phyloP scores from a whole-genome alignment of 228 moss, liverwort and hornwort genomes.

The Sphagnum magellanicum region DNA sequence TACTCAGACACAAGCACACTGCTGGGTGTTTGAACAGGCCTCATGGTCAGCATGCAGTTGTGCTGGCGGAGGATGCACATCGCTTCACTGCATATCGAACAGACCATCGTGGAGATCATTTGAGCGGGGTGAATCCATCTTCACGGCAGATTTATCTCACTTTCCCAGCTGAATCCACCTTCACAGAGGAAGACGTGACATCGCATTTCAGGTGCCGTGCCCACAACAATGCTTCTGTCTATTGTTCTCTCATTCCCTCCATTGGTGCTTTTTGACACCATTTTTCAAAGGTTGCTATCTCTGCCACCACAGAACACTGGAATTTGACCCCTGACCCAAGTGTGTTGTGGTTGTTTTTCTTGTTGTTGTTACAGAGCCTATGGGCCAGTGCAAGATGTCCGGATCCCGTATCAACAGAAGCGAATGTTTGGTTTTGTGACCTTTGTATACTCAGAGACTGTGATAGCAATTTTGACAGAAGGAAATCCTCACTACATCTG shows the following conservation, averaged over 20 bases:
- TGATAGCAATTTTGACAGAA: slow-evolving; percentile 96
- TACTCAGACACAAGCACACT: slow-evolving; percentile 99
- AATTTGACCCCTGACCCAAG: too few relatives aligned
- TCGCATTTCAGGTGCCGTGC: slow-evolving; percentile 75
- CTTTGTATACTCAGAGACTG: slow-evolving; percentile 99
- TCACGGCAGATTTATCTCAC: slow-evolving; percentile 98
- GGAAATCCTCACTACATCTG: slow-evolving; percentile 98
- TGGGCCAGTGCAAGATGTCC: slow-evolving; percentile 92
- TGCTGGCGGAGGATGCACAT: slow-evolving; percentile 99
- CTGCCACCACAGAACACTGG: too few relatives aligned
- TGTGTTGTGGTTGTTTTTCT: too few relatives aligned
- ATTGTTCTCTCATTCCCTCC: neutral
- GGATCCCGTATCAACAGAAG: slow-evolving; percentile 96
- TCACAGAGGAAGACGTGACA: slow-evolving; percentile 94
- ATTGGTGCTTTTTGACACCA: too few relatives aligned
- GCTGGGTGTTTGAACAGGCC: slow-evolving; percentile 99
- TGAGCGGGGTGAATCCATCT: slow-evolving; percentile 94
- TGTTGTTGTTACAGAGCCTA: slow-evolving; percentile 60
- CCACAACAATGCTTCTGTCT: neutral
- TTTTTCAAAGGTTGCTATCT: too few relatives aligned
- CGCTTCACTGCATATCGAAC: slow-evolving; percentile 92
- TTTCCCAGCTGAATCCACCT: slow-evolving; percentile 94
- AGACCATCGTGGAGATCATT: slow-evolving; percentile 85
- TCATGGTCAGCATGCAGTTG: slow-evolving; percentile 99
- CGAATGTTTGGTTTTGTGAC: slow-evolving; percentile 99